Conservation (phyloP, 441 rosid species). For the Syzygium syzygioides region DNA sequence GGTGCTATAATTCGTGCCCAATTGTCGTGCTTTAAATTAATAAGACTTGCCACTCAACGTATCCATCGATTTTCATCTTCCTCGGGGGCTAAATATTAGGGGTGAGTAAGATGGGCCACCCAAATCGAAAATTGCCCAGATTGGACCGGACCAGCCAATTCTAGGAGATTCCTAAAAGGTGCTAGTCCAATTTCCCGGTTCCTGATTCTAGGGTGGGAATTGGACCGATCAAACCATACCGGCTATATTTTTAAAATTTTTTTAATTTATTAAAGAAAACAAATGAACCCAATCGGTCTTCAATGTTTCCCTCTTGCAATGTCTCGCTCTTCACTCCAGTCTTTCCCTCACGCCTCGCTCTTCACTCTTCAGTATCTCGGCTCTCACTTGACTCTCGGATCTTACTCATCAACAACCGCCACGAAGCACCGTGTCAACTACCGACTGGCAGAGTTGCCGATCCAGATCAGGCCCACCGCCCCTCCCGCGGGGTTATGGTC, state of each 20-base stretch:
- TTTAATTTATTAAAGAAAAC: not conserved
- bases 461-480: not conserved
- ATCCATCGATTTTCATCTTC: too few species aligned
- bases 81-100: not conserved
- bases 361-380: too few species aligned
- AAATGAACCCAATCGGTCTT: not conserved
- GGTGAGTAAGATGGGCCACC: too few species aligned
- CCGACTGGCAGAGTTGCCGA: not conserved
- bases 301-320: not conserved
- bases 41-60: too few species aligned
- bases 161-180: too few species aligned
- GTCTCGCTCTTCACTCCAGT: not conserved
- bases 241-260: not conserved
- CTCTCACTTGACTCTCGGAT: too few species aligned
- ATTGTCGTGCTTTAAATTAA: too few species aligned
- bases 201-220: rapidly evolving
- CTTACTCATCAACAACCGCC: constrained; percentile 21
- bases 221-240: rapidly evolving
- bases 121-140: too few species aligned
- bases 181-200: not conserved
- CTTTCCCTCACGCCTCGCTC: not conserved
- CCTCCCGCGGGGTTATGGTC: not conserved
- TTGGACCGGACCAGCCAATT: too few species aligned
- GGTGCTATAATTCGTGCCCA: too few species aligned
- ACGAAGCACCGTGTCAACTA: constrained; percentile 26